Evolutionary conservation across 1,139 yeast genomes (phyloP).

Genomic region (Candida mesenterica): DNA sequence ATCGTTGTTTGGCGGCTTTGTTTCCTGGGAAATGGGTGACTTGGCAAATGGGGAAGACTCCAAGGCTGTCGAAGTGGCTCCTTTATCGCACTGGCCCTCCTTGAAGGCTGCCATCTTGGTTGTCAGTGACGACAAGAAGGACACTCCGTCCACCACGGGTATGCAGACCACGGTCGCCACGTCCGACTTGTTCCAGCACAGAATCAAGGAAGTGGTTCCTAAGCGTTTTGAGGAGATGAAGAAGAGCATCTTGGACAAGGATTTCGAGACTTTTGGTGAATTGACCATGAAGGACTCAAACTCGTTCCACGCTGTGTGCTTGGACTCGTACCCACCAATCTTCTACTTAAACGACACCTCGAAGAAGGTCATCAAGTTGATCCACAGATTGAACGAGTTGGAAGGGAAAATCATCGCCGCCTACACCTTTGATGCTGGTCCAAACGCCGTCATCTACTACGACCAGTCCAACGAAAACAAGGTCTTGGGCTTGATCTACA

Average conservation of each 20-base stretch:
- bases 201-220: conserved; percentile 83
- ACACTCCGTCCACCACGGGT: conserved; percentile 90
- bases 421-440: conserved; percentile 98
- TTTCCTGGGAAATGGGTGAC: conserved; percentile 98
- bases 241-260: conserved; percentile 62
- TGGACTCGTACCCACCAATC: conserved; percentile 94
- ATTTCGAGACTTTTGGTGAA: conserved; percentile 79
- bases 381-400: conserved; percentile 71
- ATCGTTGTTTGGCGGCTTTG: conserved; percentile 94
- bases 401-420: conserved; percentile 78
- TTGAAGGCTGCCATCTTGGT: conserved; percentile 92
- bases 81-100: conserved; percentile 82
- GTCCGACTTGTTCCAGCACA: conserved; percentile 77
- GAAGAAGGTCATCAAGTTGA: conserved; percentile 75
- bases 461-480: conserved; percentile 66
- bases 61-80: conserved; percentile 87
- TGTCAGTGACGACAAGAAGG: conserved; percentile 90
- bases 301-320: conserved; percentile 95
- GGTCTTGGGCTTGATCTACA: conserved; percentile 60
- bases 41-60: conserved; percentile 78
- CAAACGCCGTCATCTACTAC: conserved; percentile 94
- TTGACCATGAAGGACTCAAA: conserved; percentile 95
- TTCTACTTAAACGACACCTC: conserved; percentile 96
- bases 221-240: conserved; percentile 80
- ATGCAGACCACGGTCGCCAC: conserved; percentile 94